Percentiles rank a stretch among this genome's conserved stretches.
Evolutionary conservation across 2,329 filamentous ascomycete species (phyloP).

Genomic region (Aspergillus japonicus): DNA sequence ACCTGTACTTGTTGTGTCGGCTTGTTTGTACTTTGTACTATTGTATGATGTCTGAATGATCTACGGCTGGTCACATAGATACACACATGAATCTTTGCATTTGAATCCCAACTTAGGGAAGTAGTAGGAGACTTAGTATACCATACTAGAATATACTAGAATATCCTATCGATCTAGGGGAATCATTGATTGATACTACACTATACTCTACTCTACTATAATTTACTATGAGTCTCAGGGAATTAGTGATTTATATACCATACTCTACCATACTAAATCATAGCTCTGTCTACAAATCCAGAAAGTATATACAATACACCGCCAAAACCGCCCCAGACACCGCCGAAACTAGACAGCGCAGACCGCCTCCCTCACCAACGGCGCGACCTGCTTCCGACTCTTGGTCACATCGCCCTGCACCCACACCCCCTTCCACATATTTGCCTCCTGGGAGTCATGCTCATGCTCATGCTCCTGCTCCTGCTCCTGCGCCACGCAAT

Average conservation of each 20-base stretch:
- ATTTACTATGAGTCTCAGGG: too few species aligned
- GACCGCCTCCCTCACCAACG: constrained; percentile 54
- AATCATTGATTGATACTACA: too few species aligned
- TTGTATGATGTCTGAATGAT: not conserved
- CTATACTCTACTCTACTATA: too few species aligned
- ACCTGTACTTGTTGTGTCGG: not conserved
- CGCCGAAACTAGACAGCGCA: constrained; percentile 15
- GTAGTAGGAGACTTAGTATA: too few species aligned
- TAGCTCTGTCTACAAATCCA: too few species aligned
- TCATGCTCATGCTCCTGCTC: not conserved
- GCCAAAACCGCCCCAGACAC: too few species aligned
- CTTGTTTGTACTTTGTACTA: not conserved
- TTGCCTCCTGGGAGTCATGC: not conserved
- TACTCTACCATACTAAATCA: too few species aligned
- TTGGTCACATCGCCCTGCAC: constrained; percentile 56
- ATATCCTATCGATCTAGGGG: too few species aligned
- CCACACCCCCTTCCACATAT: constrained; percentile 53
- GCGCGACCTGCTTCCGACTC: constrained; percentile 64
- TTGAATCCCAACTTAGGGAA: too few species aligned
- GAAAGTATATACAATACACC: too few species aligned
- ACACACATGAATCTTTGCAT: not conserved
- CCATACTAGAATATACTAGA: too few species aligned
- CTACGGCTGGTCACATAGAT: not conserved
- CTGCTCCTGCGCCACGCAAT: not conserved
- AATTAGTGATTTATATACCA: too few species aligned